Evolutionary conservation across 768 basidiomycete genomes (phyloP).

Genomic region (Chalciporus sphaerocephalus): DNA sequence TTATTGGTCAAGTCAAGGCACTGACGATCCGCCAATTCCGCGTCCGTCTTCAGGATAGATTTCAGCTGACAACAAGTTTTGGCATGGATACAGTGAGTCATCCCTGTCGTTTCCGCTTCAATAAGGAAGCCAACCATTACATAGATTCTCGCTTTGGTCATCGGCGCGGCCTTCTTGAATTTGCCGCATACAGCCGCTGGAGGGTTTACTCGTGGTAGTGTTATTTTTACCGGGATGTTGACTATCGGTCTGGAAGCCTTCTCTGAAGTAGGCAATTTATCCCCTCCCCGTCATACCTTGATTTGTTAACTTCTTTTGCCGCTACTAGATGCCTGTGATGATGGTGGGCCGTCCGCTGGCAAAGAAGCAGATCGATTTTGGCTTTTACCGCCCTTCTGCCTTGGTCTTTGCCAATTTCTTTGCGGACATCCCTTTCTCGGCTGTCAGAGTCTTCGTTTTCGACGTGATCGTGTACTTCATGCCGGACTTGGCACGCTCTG

Average conservation of each 20-base stretch:
- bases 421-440: constrained; percentile 67
- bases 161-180: constrained; percentile 73
- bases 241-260: constrained; percentile 70
- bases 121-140: constrained; percentile 1
- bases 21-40: constrained; percentile 72
- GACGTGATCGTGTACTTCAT: constrained; percentile 70
- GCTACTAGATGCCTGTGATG: constrained; percentile 57
- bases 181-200: constrained; percentile 71
- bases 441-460: constrained; percentile 53
- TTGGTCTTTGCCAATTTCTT: constrained; percentile 63
- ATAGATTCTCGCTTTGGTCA: constrained; percentile 43
- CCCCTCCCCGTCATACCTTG: not conserved
- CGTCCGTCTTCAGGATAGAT: constrained; percentile 67
- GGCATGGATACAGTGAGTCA: constrained; percentile 52
- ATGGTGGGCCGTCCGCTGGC: constrained; percentile 79
- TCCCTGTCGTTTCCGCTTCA: not conserved
- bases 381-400: constrained; percentile 64
- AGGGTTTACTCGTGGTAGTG: constrained; percentile 82
- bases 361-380: constrained; percentile 61
- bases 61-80: constrained; percentile 72
- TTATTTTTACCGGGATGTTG: constrained; percentile 69
- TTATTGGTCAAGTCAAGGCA: constrained; percentile 66
- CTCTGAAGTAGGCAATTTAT: constrained; percentile 48
- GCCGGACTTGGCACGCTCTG: constrained; percentile 42
- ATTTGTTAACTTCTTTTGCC: constrained; percentile 2